phyloP scores from a whole-genome alignment of 2,329 filamentous ascomycete genomes.

The Decorospora gaudefroyi region DNA sequence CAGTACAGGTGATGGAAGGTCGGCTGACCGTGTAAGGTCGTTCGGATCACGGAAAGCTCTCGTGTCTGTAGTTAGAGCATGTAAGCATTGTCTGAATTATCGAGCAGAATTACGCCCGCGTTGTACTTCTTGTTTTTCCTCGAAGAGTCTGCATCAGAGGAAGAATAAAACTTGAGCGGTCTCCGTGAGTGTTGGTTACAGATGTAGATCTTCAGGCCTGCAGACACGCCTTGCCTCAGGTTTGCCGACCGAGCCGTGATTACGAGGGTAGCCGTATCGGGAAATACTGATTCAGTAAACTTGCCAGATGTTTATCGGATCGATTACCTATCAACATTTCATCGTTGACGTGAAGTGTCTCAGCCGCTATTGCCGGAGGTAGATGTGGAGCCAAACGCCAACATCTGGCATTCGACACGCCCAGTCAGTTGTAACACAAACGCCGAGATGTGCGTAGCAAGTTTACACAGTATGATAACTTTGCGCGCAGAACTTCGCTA shows the following conservation, averaged over 20 bases:
- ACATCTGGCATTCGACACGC: too few species aligned
- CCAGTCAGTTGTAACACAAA: too few species aligned
- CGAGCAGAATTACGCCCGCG: constrained; percentile 1
- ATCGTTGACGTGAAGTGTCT: constrained; percentile 15
- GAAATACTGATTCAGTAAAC: constrained; percentile 12
- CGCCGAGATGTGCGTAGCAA: too few species aligned
- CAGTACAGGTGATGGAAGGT: constrained; percentile 50
- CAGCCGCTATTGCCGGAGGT: constrained; percentile 20
- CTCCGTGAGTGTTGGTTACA: constrained; percentile 10
- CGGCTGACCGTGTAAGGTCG: constrained; percentile 28
- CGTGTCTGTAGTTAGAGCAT: constrained; percentile 1
- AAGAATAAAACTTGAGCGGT: constrained; percentile 10
- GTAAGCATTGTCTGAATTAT: background rate
- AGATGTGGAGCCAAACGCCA: too few species aligned
- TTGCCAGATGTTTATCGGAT: background rate
- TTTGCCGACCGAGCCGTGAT: constrained; percentile 2
- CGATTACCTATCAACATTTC: too few species aligned
- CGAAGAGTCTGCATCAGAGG: constrained; percentile 5
- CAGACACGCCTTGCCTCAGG: constrained; percentile 17
- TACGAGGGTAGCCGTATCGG: constrained; percentile 4
- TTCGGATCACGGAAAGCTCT: constrained; percentile 5
- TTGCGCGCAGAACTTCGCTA: too few species aligned
- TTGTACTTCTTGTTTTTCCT: background rate
- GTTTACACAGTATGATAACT: too few species aligned
- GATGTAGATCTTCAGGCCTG: constrained; percentile 14